A percentile compares a stretch with the other conserved stretches of the same genome.
Evolutionary conservation across 192 early-diverging fungal species (phyloP).

Genomic region (Paraglomus occultum): DNA sequence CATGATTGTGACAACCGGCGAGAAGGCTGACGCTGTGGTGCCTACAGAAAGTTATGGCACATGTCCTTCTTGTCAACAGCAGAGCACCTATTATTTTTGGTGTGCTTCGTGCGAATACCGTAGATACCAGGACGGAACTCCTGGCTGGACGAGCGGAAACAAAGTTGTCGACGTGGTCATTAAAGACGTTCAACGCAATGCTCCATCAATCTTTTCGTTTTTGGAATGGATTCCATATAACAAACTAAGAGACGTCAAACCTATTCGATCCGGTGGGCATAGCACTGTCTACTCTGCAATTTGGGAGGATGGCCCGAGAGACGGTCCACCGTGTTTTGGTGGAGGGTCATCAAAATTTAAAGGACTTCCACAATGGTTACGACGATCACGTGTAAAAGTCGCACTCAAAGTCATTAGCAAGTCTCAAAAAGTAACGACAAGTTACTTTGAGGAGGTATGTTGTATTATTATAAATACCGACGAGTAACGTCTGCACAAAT

Average conservation of each 20-base stretch:
- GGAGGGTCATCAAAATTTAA: no score
- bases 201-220: neutral
- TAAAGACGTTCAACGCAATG: neutral
- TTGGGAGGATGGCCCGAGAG: constrained; percentile 18
- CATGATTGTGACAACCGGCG: no score
- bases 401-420: no score
- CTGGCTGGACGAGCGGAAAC: constrained; percentile 18
- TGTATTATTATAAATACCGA: no score
- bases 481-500: no score
- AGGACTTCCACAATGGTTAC: no score
- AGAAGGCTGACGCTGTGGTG: no score
- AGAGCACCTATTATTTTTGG: constrained; percentile 16
- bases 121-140: neutral
- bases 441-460: no score
- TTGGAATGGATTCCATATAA: constrained; percentile 29
- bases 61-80: constrained; percentile 21
- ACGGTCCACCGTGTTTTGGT: no score
- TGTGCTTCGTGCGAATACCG: constrained; percentile 16
- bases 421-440: no score
- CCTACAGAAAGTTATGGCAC: constrained; percentile 2
- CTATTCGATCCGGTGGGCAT: constrained; percentile 13
- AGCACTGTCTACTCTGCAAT: constrained; percentile 1
- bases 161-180: constrained; percentile 23
- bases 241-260: neutral
- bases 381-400: no score